phyloP scores from a whole-genome alignment of 805 yeast species.

The Scheffersomyces stipitis region DNA sequence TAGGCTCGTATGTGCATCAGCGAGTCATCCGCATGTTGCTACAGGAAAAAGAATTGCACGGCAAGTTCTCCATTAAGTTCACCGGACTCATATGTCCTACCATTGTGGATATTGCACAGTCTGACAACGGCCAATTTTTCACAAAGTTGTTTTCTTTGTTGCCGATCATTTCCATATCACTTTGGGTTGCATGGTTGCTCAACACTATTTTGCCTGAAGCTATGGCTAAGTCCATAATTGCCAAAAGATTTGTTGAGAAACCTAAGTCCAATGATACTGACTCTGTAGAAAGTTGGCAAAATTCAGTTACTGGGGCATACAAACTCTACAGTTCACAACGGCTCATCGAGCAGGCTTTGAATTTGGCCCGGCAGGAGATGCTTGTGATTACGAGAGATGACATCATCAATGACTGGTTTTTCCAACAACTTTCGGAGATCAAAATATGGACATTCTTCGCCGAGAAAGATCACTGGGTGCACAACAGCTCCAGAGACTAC shows the following conservation, averaged over 20 bases:
- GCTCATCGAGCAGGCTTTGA: slow-evolving; percentile 54
- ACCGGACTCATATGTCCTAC: slow-evolving; percentile 73
- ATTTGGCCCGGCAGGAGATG: slow-evolving; percentile 63
- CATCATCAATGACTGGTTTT: slow-evolving; percentile 50
- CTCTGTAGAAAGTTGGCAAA: slow-evolving; percentile 29
- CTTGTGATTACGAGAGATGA: slow-evolving; percentile 46
- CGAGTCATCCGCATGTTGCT: slow-evolving; percentile 39
- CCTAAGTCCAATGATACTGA: slow-evolving; percentile 17
- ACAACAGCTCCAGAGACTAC: slow-evolving; percentile 46
- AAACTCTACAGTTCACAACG: slow-evolving; percentile 40
- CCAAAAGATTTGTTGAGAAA: slow-evolving; percentile 21
- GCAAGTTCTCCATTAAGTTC: slow-evolving; percentile 34
- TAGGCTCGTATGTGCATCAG: slow-evolving; percentile 67
- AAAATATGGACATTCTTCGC: slow-evolving; percentile 60
- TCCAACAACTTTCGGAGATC: slow-evolving; percentile 22
- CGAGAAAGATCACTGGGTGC: slow-evolving; percentile 66
- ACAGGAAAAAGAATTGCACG: slow-evolving; percentile 21
- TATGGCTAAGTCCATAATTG: slow-evolving; percentile 20
- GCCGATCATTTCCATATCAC: slow-evolving; percentile 39
- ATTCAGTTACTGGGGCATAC: slow-evolving; percentile 43
- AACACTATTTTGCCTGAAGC: slow-evolving; percentile 29
- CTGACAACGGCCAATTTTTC: slow-evolving; percentile 33
- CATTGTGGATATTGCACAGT: slow-evolving; percentile 55
- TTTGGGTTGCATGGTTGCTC: slow-evolving; percentile 23
- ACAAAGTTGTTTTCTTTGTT: slow-evolving; percentile 22